A percentile compares a stretch with the other conserved stretches of the same genome.
Evolutionary conservation across 164 flowering plant genomes (phyloP).

Genomic region (Annona squamosa): DNA sequence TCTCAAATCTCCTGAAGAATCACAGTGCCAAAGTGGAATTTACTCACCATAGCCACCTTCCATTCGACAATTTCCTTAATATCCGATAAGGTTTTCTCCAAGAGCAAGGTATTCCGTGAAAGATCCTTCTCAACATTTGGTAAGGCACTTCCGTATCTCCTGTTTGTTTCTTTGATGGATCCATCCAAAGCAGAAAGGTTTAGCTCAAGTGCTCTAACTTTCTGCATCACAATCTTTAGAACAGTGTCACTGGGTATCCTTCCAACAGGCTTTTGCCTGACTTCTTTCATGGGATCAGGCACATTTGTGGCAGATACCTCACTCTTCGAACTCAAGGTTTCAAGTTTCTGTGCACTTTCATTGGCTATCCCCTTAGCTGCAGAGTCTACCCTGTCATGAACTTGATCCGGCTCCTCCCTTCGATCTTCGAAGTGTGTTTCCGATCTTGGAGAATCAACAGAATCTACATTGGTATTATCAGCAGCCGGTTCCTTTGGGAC

Average conservation of each 20-base stretch:
- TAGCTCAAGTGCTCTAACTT: conserved; percentile 57
- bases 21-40: not conserved
- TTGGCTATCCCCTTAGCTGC: conserved; percentile 23
- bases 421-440: conserved; percentile 15
- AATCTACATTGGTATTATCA: conserved; percentile 27
- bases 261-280: conserved; percentile 44
- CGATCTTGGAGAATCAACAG: conserved; percentile 16
- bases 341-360: conserved; percentile 23
- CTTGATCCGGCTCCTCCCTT: conserved; percentile 17
- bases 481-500: conserved; percentile 31
- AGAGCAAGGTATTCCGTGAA: conserved; percentile 22
- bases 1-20: not conserved
- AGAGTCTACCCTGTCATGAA: conserved; percentile 18
- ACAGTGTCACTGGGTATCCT: conserved; percentile 68
- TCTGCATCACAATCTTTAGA: conserved; percentile 77
- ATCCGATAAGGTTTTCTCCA: conserved; percentile 43
- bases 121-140: conserved; percentile 56
- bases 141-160: conserved; percentile 36
- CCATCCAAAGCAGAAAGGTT: conserved; percentile 69
- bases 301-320: conserved; percentile 18
- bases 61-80: conserved; percentile 44
- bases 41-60: conserved; percentile 51
- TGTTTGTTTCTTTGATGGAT: conserved; percentile 53
- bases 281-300: conserved; percentile 46
- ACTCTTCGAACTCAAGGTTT: conserved; percentile 25